phyloP scores from a whole-genome alignment of 2,329 filamentous ascomycete species.

The Ceratocystis ficicola region DNA sequence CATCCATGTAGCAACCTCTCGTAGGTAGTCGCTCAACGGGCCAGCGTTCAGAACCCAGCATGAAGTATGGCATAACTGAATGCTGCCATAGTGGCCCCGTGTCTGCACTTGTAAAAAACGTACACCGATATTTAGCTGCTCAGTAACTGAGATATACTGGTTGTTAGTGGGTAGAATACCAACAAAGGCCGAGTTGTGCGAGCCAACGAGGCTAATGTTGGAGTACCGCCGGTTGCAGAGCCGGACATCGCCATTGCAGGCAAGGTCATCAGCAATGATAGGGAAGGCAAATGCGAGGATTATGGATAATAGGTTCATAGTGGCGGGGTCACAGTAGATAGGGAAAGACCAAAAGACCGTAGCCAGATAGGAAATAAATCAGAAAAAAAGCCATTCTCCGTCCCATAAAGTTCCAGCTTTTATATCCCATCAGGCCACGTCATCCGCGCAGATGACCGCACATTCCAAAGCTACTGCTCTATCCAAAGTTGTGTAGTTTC shows the following conservation, averaged over 20 bases:
- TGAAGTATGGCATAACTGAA: slow-evolving; percentile 53
- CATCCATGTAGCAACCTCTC: slow-evolving; percentile 48
- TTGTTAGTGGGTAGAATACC: slow-evolving; percentile 43
- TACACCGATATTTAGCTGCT: slow-evolving; percentile 49
- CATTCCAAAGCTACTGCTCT: not conserved
- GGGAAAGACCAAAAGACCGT: not conserved
- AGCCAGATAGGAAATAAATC: not conserved
- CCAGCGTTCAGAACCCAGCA: slow-evolving; percentile 50
- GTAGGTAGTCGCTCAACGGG: slow-evolving; percentile 42
- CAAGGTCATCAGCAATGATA: not conserved
- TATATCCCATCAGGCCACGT: not conserved
- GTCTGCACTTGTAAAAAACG: slow-evolving; percentile 54
- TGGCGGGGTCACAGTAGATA: not conserved
- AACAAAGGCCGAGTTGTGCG: slow-evolving; percentile 55
- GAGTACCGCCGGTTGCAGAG: slow-evolving; percentile 48
- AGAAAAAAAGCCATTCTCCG: not conserved
- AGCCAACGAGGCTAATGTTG: slow-evolving; percentile 48
- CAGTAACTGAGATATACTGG: slow-evolving; percentile 46
- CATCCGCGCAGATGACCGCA: not conserved
- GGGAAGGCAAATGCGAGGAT: not conserved
- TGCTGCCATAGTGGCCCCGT: slow-evolving; percentile 39
- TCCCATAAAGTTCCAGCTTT: not conserved
- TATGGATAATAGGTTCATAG: not conserved
- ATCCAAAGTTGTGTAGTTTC: not conserved
- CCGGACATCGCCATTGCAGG: slow-evolving; percentile 46